These are phyloP conservation scores for Graphiopsis chlorocephala DNA, from an alignment of 2,329 filamentous ascomycete species.

Conservation along the genomic window DNA sequence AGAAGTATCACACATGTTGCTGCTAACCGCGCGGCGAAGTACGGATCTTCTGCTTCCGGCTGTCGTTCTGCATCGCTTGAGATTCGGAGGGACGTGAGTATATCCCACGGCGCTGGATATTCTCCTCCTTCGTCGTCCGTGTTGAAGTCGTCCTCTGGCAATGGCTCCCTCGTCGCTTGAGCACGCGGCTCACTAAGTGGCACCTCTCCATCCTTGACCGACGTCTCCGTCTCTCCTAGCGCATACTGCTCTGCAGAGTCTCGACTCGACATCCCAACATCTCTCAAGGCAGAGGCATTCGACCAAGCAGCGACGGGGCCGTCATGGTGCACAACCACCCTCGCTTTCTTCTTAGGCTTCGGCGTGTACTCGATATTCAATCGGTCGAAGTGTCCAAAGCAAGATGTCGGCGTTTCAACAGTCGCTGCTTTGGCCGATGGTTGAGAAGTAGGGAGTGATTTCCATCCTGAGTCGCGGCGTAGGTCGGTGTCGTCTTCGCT, in stretches of 20 bases:
- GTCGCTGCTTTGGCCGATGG: neutral
- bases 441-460: neutral
- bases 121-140: neutral
- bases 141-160: neutral
- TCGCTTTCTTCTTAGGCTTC: neutral
- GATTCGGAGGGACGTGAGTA: neutral
- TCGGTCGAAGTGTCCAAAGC: constrained; percentile 5
- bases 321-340: neutral
- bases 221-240: neutral
- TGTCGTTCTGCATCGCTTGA: neutral
- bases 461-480: constrained; percentile 3
- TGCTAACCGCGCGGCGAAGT: neutral
- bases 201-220: neutral
- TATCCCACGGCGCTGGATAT: neutral
- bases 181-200: neutral
- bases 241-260: neutral
- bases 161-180: neutral
- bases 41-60: neutral
- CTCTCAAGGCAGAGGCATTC: neutral
- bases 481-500: neutral
- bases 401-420: neutral
- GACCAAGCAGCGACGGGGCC: neutral
- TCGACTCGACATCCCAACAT: neutral
- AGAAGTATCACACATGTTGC: neutral
- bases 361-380: neutral